Percentiles rank a stretch among this genome's conserved stretches.
phyloP scores from a whole-genome alignment of 2,329 filamentous ascomycete genomes.

The Diplocarpon mali region DNA sequence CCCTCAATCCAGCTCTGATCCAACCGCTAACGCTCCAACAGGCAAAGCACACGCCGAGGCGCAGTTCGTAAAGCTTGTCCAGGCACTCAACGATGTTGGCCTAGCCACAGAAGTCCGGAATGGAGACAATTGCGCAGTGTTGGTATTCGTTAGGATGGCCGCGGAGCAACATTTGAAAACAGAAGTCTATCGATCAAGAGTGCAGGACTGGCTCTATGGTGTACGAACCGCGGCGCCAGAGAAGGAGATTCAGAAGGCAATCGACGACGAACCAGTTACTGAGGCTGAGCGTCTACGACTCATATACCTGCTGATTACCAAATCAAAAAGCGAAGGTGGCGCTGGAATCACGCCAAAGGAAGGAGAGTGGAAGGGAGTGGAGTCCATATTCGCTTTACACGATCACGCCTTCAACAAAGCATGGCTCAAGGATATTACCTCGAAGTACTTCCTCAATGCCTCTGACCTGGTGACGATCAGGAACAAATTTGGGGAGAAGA shows the following conservation, averaged over 20 bases:
- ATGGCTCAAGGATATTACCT: conserved; percentile 66
- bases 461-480: conserved; percentile 63
- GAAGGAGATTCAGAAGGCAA: conserved; percentile 56
- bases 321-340: conserved; percentile 61
- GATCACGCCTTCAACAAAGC: conserved; percentile 63
- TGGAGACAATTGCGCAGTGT: conserved; percentile 61
- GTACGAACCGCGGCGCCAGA: conserved; percentile 68
- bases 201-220: conserved; percentile 90
- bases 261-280: conserved; percentile 65
- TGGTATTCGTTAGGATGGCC: conserved; percentile 74
- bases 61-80: conserved; percentile 67
- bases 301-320: conserved; percentile 75
- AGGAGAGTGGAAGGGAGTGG: conserved; percentile 62
- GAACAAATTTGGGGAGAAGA: conserved; percentile 67
- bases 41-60: conserved; percentile 59
- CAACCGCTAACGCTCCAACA: conserved; percentile 27
- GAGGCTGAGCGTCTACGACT: conserved; percentile 82
- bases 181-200: conserved; percentile 75
- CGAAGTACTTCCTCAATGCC: conserved; percentile 55
- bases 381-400: conserved; percentile 69
- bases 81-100: conserved; percentile 66
- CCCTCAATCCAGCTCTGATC: conserved; percentile 5
- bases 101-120: conserved; percentile 79
- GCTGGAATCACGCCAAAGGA: conserved; percentile 62
- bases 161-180: conserved; percentile 64